A percentile compares a stretch with the other conserved stretches of the same genome.
Evolutionary conservation across 2,329 filamentous ascomycete species (phyloP).

Genomic region (Albifimbria verrucaria): DNA sequence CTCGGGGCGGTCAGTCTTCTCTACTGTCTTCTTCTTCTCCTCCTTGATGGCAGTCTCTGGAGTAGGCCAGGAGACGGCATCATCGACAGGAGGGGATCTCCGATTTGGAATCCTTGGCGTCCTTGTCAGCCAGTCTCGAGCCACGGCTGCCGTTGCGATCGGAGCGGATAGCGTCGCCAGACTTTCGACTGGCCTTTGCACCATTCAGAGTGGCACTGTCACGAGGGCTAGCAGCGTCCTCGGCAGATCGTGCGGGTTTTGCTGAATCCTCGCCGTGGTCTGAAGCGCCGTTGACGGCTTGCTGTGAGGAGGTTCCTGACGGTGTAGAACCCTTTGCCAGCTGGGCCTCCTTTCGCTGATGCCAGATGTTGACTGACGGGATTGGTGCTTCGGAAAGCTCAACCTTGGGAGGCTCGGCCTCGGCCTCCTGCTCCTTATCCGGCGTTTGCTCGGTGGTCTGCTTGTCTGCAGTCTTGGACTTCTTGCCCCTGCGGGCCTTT

Average conservation of each 20-base stretch:
- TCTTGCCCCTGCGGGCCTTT: constrained; percentile 58
- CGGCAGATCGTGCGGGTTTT: constrained; percentile 21
- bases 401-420: constrained; percentile 49
- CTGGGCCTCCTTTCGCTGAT: constrained; percentile 67
- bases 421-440: constrained; percentile 51
- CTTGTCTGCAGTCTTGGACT: constrained; percentile 44
- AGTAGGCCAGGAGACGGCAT: constrained; percentile 85
- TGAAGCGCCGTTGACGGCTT: constrained; percentile 23
- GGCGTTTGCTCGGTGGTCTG: constrained; percentile 48
- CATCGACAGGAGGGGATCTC: constrained; percentile 63
- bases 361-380: constrained; percentile 86
- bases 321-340: constrained; percentile 48
- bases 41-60: constrained; percentile 72
- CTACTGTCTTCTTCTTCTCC: constrained; percentile 69
- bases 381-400: constrained; percentile 77
- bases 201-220: constrained; percentile 30
- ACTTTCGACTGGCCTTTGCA: constrained; percentile 39
- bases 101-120: constrained; percentile 30
- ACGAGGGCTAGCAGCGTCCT: constrained; percentile 16
- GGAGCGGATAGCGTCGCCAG: constrained; percentile 35
- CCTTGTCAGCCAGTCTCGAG: constrained; percentile 41
- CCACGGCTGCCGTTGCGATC: constrained; percentile 46
- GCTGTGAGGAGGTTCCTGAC: constrained; percentile 32
- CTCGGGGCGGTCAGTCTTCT: constrained; percentile 58
- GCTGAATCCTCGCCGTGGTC: constrained; percentile 42